Evolutionary conservation across 257 asterid genomes (phyloP).

Genomic region (Solanum ahanhuiri): DNA sequence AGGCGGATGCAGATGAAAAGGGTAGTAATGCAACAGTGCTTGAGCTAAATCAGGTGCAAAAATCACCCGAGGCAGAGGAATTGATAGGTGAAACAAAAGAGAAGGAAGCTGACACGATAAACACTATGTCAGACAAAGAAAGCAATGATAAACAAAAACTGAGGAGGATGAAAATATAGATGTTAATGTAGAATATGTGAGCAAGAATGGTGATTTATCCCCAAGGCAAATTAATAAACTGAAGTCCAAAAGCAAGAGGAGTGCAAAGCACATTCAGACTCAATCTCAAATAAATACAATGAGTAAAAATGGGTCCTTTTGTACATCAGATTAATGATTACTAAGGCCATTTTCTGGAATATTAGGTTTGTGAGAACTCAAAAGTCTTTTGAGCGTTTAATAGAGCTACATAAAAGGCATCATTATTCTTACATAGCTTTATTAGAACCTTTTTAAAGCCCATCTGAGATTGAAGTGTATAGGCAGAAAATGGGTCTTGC

Average conservation of each 20-base stretch:
- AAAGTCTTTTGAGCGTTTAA: not conserved
- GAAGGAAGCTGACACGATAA: too few relatives aligned
- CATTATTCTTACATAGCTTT: not conserved
- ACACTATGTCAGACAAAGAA: not conserved
- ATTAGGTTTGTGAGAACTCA: not conserved
- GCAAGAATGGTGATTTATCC: not conserved
- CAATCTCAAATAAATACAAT: too few relatives aligned
- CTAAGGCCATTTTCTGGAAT: too few relatives aligned
- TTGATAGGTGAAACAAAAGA: too few relatives aligned
- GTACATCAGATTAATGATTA: not conserved
- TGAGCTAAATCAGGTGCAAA: not conserved
- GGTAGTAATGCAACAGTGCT: not conserved
- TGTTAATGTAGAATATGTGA: too few relatives aligned
- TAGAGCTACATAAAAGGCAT: not conserved
- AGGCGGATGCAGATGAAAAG: not conserved
- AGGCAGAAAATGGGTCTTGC: not conserved
- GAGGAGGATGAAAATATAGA: too few relatives aligned
- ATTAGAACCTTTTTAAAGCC: not conserved
- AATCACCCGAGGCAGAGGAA: too few relatives aligned
- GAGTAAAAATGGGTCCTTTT: not conserved
- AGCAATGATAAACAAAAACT: not conserved
- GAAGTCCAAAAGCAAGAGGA: not conserved
- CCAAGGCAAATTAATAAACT: not conserved
- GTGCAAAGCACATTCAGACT: not conserved
- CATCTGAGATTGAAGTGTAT: not conserved